Conservation (phyloP, 768 basidiomycete species). For the Mycena floridula region DNA sequence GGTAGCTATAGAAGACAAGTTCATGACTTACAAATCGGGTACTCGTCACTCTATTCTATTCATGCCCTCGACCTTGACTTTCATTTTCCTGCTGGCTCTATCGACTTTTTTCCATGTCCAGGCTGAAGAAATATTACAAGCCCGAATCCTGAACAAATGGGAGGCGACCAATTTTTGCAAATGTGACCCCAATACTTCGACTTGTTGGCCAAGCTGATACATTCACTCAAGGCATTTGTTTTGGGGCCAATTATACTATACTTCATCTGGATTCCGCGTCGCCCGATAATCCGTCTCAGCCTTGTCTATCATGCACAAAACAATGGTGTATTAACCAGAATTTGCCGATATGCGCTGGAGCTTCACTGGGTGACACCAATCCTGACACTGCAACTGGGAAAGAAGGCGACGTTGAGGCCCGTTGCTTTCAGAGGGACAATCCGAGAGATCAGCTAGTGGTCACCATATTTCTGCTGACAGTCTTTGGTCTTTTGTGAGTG, state of each 20-base stretch:
- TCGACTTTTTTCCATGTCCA: too few species aligned
- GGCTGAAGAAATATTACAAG: constrained; percentile 26
- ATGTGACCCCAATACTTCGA: constrained; percentile 40
- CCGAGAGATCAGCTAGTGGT: constrained; percentile 94
- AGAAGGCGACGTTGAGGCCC: constrained; percentile 92
- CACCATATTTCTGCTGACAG: constrained; percentile 81
- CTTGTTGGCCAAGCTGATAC: neutral
- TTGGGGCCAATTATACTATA: constrained; percentile 81
- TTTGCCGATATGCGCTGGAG: constrained; percentile 75
- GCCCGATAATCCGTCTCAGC: constrained; percentile 82
- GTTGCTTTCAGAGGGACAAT: constrained; percentile 95
- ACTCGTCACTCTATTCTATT: too few species aligned
- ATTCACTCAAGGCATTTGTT: constrained; percentile 73
- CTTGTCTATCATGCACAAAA: constrained; percentile 89
- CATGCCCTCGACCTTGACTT: neutral
- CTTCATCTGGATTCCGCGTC: constrained; percentile 71
- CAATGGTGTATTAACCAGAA: constrained; percentile 96
- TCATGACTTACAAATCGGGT: too few species aligned
- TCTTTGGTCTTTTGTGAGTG: constrained; percentile 80
- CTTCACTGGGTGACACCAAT: constrained; percentile 79
- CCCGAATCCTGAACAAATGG: constrained; percentile 70
- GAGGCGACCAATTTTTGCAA: constrained; percentile 90
- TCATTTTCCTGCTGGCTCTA: neutral
- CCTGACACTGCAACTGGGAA: constrained; percentile 92
- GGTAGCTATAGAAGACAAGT: constrained; percentile 6